phyloP scores from a whole-genome alignment of 2,329 filamentous ascomycete genomes.

The Fusarium illudens region DNA sequence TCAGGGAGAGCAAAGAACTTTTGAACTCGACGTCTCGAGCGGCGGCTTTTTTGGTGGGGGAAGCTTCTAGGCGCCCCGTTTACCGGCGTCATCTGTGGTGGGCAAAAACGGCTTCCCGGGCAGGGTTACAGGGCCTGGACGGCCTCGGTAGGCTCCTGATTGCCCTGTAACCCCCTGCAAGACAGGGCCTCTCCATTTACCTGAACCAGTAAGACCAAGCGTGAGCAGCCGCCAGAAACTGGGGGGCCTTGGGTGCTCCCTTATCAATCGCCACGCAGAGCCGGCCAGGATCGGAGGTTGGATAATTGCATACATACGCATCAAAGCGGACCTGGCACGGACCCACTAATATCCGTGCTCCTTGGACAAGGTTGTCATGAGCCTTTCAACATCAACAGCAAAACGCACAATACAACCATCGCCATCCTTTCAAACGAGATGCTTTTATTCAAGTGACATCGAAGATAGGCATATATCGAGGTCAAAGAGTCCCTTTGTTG shows the following conservation, averaged over 20 bases:
- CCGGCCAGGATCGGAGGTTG: conserved; percentile 12
- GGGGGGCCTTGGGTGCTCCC: conserved; percentile 24
- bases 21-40: conserved; percentile 26
- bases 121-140: conserved; percentile 27
- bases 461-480: not conserved
- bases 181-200: conserved; percentile 9
- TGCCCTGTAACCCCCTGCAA: conserved; percentile 16
- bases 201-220: conserved; percentile 37
- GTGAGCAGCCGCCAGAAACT: conserved; percentile 29
- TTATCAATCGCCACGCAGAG: conserved; percentile 36
- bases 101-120: conserved; percentile 15
- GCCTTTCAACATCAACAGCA: not conserved
- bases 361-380: not conserved
- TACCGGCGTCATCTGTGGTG: conserved; percentile 37
- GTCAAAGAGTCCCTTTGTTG: not conserved
- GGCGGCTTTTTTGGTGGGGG: conserved; percentile 35
- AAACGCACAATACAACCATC: not conserved
- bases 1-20: conserved; percentile 37
- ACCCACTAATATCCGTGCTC: conserved; percentile 17
- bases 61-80: conserved; percentile 35
- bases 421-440: not conserved
- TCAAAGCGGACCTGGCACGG: conserved; percentile 10
- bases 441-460: not conserved
- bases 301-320: conserved; percentile 42
- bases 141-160: conserved; percentile 21